Evolutionary conservation across 177 flowering plant species (phyloP).

Genomic region (Tripterygium wilfordii): DNA sequence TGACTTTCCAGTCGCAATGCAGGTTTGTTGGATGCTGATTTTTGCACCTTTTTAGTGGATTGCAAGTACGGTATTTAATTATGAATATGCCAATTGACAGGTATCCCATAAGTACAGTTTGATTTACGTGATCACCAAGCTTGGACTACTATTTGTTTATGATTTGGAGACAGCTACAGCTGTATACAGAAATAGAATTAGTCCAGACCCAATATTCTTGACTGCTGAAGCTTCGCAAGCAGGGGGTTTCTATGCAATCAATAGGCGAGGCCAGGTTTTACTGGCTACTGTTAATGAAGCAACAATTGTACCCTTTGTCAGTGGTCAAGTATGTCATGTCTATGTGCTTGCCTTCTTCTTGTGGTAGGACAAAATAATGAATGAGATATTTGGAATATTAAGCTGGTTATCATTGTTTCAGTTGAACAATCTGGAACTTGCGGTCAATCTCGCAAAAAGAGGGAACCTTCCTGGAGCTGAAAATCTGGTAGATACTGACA

Average conservation of each 20-base stretch:
- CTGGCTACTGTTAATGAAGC: slow-evolving; percentile 95
- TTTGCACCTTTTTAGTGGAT: not conserved
- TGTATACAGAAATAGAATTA: slow-evolving; percentile 93
- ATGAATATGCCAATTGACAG: slow-evolving; percentile 37
- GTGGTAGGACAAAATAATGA: not conserved
- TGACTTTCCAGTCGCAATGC: slow-evolving; percentile 99
- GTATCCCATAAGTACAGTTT: slow-evolving; percentile 81
- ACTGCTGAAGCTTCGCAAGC: slow-evolving; percentile 86
- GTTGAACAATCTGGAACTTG: slow-evolving; percentile 98
- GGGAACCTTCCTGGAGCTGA: slow-evolving; percentile 99
- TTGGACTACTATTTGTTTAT: slow-evolving; percentile 96
- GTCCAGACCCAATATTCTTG: slow-evolving; percentile 98
- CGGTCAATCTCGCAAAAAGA: slow-evolving; percentile 97
- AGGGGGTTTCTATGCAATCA: slow-evolving; percentile 96
- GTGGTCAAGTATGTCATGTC: slow-evolving; percentile 74
- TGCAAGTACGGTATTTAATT: not conserved
- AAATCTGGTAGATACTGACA: slow-evolving; percentile 90
- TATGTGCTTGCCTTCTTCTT: not conserved
- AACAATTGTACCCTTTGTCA: slow-evolving; percentile 89
- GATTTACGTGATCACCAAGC: slow-evolving; percentile 95
- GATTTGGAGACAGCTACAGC: slow-evolving; percentile 96
- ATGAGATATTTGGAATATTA: not conserved
- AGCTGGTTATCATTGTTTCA: slow-evolving; percentile 22
- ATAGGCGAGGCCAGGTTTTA: slow-evolving; percentile 92
- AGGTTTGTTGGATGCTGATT: slow-evolving; percentile 38